These are phyloP conservation scores for Trichoderma gamsii DNA, from an alignment of 495 filamentous ascomycete species.

Conservation along the genomic window DNA sequence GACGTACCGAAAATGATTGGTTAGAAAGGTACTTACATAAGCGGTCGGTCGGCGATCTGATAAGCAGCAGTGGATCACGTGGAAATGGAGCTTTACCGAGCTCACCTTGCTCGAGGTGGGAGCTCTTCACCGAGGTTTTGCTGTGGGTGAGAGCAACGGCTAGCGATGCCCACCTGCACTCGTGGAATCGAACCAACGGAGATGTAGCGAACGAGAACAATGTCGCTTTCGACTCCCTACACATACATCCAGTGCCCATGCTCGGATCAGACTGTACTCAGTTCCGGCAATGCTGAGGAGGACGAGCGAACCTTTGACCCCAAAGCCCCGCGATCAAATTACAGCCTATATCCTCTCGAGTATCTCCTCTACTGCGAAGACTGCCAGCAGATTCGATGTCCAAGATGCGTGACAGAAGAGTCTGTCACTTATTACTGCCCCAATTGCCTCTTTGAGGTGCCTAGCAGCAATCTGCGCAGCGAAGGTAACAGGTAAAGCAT, in stretches of 20 bases:
- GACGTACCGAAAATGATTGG: neutral
- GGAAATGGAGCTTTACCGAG: neutral
- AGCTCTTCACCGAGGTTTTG: neutral
- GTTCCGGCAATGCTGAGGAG: constrained; percentile 44
- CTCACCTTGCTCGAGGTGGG: neutral
- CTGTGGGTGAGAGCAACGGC: neutral
- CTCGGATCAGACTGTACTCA: constrained; percentile 50
- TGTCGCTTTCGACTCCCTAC: constrained; percentile 79
- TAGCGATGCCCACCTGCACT: neutral
- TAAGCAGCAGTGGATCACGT: neutral
- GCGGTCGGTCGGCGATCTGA: neutral
- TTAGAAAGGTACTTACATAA: neutral
- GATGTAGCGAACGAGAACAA: constrained; percentile 25
- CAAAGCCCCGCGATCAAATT: constrained; percentile 72
- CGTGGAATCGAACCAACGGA: neutral
- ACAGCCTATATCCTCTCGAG: constrained; percentile 87
- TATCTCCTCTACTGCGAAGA: constrained; percentile 93
- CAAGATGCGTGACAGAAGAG: constrained; percentile 85
- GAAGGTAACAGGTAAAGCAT: constrained; percentile 79
- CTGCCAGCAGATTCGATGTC: constrained; percentile 91
- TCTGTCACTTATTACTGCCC: constrained; percentile 92
- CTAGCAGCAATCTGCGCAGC: constrained; percentile 78
- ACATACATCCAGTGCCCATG: constrained; percentile 92
- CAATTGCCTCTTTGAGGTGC: constrained; percentile 92
- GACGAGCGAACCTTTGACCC: constrained; percentile 83